Evolutionary conservation across 164 flowering plant genomes (phyloP), one percentile per base, ranked within the genome.

Genomic region (Paratinospora sagittata): DNA sequence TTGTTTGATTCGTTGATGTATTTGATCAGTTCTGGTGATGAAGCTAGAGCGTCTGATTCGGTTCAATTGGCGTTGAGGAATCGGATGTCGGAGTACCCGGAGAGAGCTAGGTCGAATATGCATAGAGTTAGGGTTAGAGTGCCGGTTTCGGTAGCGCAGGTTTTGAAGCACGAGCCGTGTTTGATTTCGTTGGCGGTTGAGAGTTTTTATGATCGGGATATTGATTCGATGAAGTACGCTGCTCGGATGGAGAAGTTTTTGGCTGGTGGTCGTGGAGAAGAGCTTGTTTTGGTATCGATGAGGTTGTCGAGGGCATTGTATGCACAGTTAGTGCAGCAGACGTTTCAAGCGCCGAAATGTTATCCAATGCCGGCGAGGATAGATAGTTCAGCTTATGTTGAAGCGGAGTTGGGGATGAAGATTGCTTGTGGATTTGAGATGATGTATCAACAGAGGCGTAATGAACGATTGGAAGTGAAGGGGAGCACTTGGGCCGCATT

Each of bases 341-440:
- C 75, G 30, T 95, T 95, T 82, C 91, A 85, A 83, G 92, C 97
- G 6, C 99, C 98, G 0, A 87, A 82, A 76, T 77, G 88, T 78
- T 92, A 90, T 74, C 91, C 95, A 0, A 86, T 88, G 86, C 96
- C 86, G 3, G 70, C 71, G 2, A 78, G 85, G 81, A 78, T 77
- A 26, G 88, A 85, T 66, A 65, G 39, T 27, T 65, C 58, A 12
- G 88, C 36, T 4, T 89, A 80, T 81, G n/a, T 69, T 76, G 97
- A 88, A 74, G 97, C 96, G 9, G 99, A 90, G 58, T 45, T 95
- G 79, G 98, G 98, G 72, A 88, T 95, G 99, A 95, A 95, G 81
- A 93, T 95, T 14, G 85, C 95, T 0, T 92, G 98, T 75, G 99
- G 99, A 75, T 88, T 95, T 27, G 99, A 95, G 81, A 95, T 95